These are phyloP conservation scores for Phytopythium sindhum DNA, from an alignment of 352 stramenopile species.

Conservation along the genomic window DNA sequence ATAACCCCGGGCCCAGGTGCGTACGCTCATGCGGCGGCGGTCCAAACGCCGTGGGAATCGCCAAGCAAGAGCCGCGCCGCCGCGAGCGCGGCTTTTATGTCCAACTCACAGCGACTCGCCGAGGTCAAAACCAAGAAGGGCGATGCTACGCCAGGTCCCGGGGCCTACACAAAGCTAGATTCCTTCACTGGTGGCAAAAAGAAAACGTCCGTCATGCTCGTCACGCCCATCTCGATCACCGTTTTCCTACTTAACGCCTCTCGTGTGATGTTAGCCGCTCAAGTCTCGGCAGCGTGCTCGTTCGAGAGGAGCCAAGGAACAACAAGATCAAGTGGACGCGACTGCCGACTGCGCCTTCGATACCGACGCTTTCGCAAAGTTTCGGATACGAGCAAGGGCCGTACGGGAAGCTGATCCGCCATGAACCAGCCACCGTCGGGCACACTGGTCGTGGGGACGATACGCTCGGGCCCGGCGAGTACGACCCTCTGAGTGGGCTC, in stretches of 20 bases:
- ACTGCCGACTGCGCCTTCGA: constrained; percentile 68
- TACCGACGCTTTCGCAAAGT: constrained; percentile 66
- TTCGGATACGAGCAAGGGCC: constrained; percentile 76
- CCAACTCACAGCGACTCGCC: constrained; percentile 46
- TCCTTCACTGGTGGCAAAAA: constrained; percentile 40
- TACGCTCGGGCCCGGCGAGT: constrained; percentile 65
- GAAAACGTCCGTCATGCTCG: constrained; percentile 25
- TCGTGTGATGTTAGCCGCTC: constrained; percentile 12
- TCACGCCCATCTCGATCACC: not conserved
- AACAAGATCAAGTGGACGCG: constrained; percentile 66
- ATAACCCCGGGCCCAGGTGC: constrained; percentile 57
- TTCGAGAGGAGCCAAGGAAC: constrained; percentile 25
- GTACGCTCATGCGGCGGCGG: constrained; percentile 25
- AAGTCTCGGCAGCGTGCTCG: constrained; percentile 25
- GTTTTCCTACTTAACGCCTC: not conserved
- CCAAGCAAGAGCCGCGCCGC: constrained; percentile 46
- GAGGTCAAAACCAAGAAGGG: constrained; percentile 24
- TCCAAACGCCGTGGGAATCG: constrained; percentile 53
- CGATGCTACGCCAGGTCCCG: constrained; percentile 50
- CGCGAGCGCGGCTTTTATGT: constrained; percentile 36
- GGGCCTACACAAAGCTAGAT: constrained; percentile 50
- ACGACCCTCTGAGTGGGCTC: constrained; percentile 61
- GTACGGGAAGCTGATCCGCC: constrained; percentile 68
- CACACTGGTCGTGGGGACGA: constrained; percentile 55
- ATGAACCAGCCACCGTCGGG: constrained; percentile 52